A percentile compares a stretch with the other conserved stretches of the same genome.
Conservation (phyloP, 2,329 filamentous ascomycete genomes). For the Epichloe baconii region DNA sequence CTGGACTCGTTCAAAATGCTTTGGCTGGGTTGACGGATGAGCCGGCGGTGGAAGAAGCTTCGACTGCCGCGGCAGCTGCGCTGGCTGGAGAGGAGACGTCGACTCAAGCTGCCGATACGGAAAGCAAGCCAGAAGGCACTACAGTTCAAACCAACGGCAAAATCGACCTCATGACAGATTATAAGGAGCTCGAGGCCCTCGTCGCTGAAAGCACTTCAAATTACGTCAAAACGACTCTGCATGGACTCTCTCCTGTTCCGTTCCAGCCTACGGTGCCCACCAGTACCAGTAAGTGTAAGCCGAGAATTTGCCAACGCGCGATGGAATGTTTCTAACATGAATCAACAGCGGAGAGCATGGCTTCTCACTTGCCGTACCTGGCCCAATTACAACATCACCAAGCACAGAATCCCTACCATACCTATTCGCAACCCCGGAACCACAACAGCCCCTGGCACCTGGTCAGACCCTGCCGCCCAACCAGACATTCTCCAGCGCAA, state of each 20-base stretch:
- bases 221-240: slow-evolving; percentile 30
- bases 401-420: slow-evolving; percentile 23
- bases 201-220: slow-evolving; percentile 32
- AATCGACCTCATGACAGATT: slow-evolving; percentile 23
- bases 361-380: slow-evolving; percentile 23
- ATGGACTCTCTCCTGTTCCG: slow-evolving; percentile 28
- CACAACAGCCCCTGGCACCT: slow-evolving; percentile 15
- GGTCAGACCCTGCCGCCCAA: slow-evolving; percentile 38
- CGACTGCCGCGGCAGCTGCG: slow-evolving; percentile 5
- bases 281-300: slow-evolving; percentile 25
- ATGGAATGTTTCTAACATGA: slow-evolving; percentile 1
- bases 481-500: slow-evolving; percentile 40
- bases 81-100: slow-evolving; percentile 12
- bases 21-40: slow-evolving; percentile 24
- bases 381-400: slow-evolving; percentile 26
- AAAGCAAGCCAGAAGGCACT: slow-evolving; percentile 12
- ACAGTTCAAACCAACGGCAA: slow-evolving; percentile 18
- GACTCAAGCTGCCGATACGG: slow-evolving; percentile 13
- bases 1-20: slow-evolving; percentile 26
- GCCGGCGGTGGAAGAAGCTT: slow-evolving; percentile 4
- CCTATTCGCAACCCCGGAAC: slow-evolving; percentile 23
- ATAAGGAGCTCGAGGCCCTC: slow-evolving; percentile 29
- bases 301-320: background rate
- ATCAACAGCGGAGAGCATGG: slow-evolving; percentile 17
- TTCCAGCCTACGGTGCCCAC: slow-evolving; percentile 29